phyloP scores from a whole-genome alignment of 2,329 filamentous ascomycete genomes.

The Sporothrix schenckii region DNA sequence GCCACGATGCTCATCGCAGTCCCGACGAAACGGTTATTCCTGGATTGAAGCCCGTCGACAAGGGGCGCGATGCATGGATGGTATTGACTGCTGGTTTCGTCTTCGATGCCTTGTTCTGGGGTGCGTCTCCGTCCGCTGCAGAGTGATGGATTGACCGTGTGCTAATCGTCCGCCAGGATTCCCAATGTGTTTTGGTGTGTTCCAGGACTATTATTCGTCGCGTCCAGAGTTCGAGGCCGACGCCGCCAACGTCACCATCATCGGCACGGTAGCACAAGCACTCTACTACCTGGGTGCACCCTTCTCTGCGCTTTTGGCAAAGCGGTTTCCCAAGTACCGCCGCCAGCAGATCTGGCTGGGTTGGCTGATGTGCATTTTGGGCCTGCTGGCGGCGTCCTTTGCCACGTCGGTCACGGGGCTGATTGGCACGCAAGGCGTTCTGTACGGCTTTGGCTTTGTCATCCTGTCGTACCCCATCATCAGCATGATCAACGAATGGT shows the following conservation, averaged over 20 bases:
- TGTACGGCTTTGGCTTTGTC: constrained; percentile 62
- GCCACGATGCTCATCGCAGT: neutral
- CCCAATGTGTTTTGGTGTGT: neutral
- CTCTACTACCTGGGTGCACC: constrained; percentile 39
- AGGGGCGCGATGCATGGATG: neutral
- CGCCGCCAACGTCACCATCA: neutral
- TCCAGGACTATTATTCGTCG: neutral
- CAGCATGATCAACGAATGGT: constrained; percentile 65
- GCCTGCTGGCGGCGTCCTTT: constrained; percentile 44
- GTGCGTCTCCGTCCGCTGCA: neutral
- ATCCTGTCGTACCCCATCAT: constrained; percentile 61
- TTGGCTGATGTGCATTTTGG: constrained; percentile 56
- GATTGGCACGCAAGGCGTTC: constrained; percentile 40
- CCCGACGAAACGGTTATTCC: neutral
- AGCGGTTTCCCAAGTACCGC: constrained; percentile 37
- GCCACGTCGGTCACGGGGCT: neutral
- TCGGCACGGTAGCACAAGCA: constrained; percentile 51
- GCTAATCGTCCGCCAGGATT: neutral
- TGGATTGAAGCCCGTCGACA: neutral
- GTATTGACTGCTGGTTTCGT: neutral
- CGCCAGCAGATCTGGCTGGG: constrained; percentile 44
- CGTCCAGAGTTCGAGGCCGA: neutral
- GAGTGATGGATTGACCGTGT: neutral
- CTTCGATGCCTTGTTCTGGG: neutral
- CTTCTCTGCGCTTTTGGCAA: constrained; percentile 48